These are phyloP conservation scores for Isatis tinctoria DNA, from an alignment of 345 rosid genomes.

Conservation along the genomic window DNA sequence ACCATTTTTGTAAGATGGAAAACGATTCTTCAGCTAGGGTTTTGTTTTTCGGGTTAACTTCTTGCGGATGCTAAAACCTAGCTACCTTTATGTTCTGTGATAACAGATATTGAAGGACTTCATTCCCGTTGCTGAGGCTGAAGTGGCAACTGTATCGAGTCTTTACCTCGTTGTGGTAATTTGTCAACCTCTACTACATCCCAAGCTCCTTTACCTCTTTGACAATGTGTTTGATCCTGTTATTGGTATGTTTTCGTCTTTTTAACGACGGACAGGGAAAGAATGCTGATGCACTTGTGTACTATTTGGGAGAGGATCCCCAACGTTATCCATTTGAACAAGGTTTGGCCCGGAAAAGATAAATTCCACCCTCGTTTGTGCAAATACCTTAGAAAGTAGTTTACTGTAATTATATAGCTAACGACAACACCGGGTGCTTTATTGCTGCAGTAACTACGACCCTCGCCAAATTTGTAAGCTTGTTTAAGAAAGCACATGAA, in stretches of 20 bases:
- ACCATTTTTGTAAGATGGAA: neutral
- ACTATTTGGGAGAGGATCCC: constrained; percentile 92
- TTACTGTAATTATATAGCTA: neutral
- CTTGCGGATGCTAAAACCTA: neutral
- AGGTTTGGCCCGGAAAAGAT: constrained; percentile 45
- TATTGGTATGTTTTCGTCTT: neutral
- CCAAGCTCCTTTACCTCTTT: neutral
- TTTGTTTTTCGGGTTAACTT: neutral
- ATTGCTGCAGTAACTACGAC: constrained; percentile 72
- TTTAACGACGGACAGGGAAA: constrained; percentile 65
- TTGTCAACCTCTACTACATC: constrained; percentile 15
- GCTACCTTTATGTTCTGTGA: constrained; percentile 2
- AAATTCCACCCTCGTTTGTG: neutral
- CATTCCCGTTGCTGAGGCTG: constrained; percentile 63
- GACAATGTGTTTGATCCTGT: neutral
- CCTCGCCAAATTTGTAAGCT: constrained; percentile 66
- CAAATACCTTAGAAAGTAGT: neutral
- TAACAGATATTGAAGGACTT: constrained; percentile 67
- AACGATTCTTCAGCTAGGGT: neutral
- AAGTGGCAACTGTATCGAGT: constrained; percentile 63
- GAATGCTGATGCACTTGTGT: constrained; percentile 91
- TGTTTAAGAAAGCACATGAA: constrained; percentile 91
- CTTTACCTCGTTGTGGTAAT: constrained; percentile 77
- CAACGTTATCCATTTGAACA: constrained; percentile 87
- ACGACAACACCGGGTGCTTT: neutral